Base-by-base conservation (phyloP, 2,329 filamentous ascomycete species). In the Cucurbitaria berberidis region DNA sequence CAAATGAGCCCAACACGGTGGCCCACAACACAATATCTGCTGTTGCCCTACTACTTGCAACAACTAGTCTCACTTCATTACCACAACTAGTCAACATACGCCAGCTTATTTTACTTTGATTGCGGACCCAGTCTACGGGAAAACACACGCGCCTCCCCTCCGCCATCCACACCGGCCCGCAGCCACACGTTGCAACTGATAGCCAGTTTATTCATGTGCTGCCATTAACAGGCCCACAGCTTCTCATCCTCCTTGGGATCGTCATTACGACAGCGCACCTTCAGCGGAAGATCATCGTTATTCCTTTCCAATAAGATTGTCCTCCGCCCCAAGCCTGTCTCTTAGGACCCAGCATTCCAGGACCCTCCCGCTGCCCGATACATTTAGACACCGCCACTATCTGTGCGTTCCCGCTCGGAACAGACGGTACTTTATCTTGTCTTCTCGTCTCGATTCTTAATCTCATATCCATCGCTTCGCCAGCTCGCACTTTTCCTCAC, bases 231-330 rank as follows among this genome's bases (percentile, higher is more conserved):
- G 50, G 45, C 52, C 39, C 56, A 59, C 59, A 55, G 47, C 54
- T 45, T 57, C 50, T 53, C 52, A 47, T 55, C 57, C 60, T 70
- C 58, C 60, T 56, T 63, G 60, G 60, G 46, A 64, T 52, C 49
- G 51, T 61, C 48, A 60, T 62, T 56, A 66, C 62, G 56, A 62
- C 67, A 51, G 64, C 59, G 58, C 62, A 53, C 53, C 55, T 57
- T 57, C 52, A 56, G 63, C 66, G 65, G 62, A 66, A 62, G 70
- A 74, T 74, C 71, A 66, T 47, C 70, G 53, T 42, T 54, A 40
- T 57, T 49, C 53, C 53, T 67, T 72, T 60, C 70, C 70, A 62
- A 59, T 67, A 64, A 64, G 59, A 71, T 65, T 54, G 47, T 43
- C 53, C 40, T 60, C 59, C 64, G 55, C 64, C 59, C 66, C 63